Conservation (phyloP, 371 early-diverging fungal genomes). For the Gilbertella persicaria region DNA sequence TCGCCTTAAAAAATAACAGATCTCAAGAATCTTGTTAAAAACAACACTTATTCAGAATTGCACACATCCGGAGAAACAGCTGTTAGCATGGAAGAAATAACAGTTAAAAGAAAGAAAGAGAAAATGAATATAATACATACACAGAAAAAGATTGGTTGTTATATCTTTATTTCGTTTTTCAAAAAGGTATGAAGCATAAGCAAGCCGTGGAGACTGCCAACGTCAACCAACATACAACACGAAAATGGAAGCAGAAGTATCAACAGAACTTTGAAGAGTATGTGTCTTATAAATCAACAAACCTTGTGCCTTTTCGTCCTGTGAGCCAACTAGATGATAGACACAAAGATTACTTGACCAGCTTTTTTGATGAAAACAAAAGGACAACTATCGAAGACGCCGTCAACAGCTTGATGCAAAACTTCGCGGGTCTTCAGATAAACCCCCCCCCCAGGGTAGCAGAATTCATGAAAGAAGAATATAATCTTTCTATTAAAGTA, state of each 20-base stretch:
- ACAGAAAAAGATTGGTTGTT: slow-evolving; percentile 1
- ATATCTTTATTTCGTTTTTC: slow-evolving; percentile 8
- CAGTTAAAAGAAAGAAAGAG: slow-evolving; percentile 6
- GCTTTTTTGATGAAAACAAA: slow-evolving; percentile 7
- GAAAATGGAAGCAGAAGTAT: slow-evolving; percentile 15
- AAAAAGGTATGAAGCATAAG: slow-evolving; percentile 13
- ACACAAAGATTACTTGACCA: not conserved
- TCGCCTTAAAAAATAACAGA: slow-evolving; percentile 14
- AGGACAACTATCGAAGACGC: slow-evolving; percentile 10
- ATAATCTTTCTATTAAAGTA: slow-evolving; percentile 14
- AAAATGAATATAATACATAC: slow-evolving; percentile 2
- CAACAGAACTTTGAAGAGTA: slow-evolving; percentile 9
- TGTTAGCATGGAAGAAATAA: not conserved
- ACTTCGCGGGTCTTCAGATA: slow-evolving; percentile 8
- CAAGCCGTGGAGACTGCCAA: slow-evolving; percentile 14
- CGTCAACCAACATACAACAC: slow-evolving; percentile 13
- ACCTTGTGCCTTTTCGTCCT: slow-evolving; percentile 12
- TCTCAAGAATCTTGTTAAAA: slow-evolving; percentile 15
- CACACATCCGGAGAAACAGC: slow-evolving; percentile 1
- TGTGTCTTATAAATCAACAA: slow-evolving; percentile 10
- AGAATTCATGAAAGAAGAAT: slow-evolving; percentile 17
- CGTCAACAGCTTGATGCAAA: slow-evolving; percentile 2
- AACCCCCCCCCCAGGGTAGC: slow-evolving; percentile 12
- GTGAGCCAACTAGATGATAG: slow-evolving; percentile 5
- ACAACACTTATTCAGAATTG: slow-evolving; percentile 11